These are phyloP conservation scores for Flaveria sonorensis DNA, from an alignment of 129 eudicot genomes.

Conservation along the genomic window DNA sequence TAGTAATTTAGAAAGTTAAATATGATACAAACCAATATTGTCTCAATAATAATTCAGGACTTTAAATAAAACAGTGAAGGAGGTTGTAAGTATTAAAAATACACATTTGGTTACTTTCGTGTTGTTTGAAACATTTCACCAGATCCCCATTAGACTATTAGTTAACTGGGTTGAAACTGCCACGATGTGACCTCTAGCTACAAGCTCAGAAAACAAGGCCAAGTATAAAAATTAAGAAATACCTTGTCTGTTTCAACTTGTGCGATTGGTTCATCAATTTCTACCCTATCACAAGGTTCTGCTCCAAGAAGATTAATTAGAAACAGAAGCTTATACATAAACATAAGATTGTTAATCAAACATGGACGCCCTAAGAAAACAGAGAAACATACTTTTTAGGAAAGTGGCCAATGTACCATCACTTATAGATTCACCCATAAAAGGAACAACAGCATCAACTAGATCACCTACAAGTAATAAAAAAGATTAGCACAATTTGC, in stretches of 20 bases:
- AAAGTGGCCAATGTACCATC: constrained; percentile 91
- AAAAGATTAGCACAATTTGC: not conserved
- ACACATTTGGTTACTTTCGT: not conserved
- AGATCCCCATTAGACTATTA: not conserved
- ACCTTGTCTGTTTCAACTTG: constrained; percentile 97
- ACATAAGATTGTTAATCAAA: not conserved
- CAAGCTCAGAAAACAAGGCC: not conserved
- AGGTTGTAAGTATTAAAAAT: not conserved
- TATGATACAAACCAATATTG: not conserved
- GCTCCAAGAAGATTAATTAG: constrained; percentile 29
- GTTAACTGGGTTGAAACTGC: not conserved
- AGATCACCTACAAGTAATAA: constrained; percentile 54
- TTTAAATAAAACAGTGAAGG: too few relatives aligned
- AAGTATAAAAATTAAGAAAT: constrained; percentile 7
- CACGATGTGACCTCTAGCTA: not conserved
- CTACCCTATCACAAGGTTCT: constrained; percentile 97
- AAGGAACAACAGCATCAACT: constrained; percentile 91
- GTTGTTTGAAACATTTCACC: not conserved
- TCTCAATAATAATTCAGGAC: not conserved
- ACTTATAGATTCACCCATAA: constrained; percentile 91
- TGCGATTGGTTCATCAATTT: constrained; percentile 89
- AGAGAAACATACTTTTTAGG: constrained; percentile 63
- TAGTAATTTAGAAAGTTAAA: not conserved
- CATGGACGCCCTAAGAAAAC: not conserved
- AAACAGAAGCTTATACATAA: constrained; percentile 4